Evolutionary conservation across 495 filamentous ascomycete genomes (phyloP).

Genomic region (Cladorrhinum samala): DNA sequence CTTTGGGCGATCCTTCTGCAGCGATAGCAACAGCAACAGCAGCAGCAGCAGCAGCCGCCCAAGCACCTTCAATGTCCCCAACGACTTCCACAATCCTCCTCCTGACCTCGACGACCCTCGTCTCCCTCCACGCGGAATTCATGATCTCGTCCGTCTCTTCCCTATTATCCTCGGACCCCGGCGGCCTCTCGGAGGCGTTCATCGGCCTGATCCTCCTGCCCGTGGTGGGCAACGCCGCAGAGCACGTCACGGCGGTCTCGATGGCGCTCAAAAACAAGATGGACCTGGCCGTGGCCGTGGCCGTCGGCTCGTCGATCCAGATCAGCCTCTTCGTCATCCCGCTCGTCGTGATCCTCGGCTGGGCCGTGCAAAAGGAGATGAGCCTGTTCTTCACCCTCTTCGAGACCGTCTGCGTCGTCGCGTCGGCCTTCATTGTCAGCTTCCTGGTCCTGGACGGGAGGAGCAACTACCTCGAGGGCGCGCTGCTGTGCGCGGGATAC

Average conservation of each 20-base stretch:
- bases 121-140: constrained; percentile 84
- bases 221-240: constrained; percentile 87
- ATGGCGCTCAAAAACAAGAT: constrained; percentile 94
- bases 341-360: constrained; percentile 81
- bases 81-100: constrained; percentile 29
- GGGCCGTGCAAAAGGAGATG: constrained; percentile 78
- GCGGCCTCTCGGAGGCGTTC: constrained; percentile 69
- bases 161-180: constrained; percentile 52
- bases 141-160: constrained; percentile 73
- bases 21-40: no score
- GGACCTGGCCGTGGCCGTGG: constrained; percentile 88
- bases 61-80: neutral
- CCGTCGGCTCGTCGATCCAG: constrained; percentile 83
- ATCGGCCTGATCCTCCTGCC: constrained; percentile 85
- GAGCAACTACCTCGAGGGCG: constrained; percentile 85
- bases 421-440: constrained; percentile 83
- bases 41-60: no score
- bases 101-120: constrained; percentile 67
- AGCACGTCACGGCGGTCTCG: constrained; percentile 84
- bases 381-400: constrained; percentile 86
- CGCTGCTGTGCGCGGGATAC: constrained; percentile 74
- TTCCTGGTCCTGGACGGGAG: constrained; percentile 83
- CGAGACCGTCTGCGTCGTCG: constrained; percentile 81
- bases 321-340: constrained; percentile 87
- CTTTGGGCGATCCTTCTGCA: no score